Evolutionary conservation across 768 basidiomycete species (phyloP), one percentile per base, ranked within the genome.

Genomic region (Asterophora lycoperdoides): DNA sequence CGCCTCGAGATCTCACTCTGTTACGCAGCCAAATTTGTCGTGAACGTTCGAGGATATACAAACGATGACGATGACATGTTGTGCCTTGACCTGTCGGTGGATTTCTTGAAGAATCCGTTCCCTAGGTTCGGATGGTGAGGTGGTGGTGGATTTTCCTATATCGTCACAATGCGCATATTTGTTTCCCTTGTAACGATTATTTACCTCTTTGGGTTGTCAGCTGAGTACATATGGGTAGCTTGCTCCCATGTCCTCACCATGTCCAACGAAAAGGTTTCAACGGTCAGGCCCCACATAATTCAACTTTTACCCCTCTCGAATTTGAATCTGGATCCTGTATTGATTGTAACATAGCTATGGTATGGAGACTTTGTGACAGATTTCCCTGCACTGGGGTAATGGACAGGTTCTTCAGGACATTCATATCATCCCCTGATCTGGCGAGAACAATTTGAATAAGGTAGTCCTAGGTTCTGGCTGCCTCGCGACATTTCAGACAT

Each of bases 41-140:
- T 98, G 40, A 60, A 74, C 20, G 80, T 94, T 13, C 60, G 68
- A 1, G 93, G 81, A 1, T 90, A 77, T 62, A 91, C 87, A 0
- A 76, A 49, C 2, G 77, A 83, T 0, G 89, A 93, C 0, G 82
- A 84, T 0, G 78, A 83, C 45, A 68, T 95, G 76, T 53, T 92
- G 44, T 98, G 95, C 69, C 67, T 95, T 47, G 69, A 91, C 54
- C 72, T 99, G 39, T 74, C 73, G 47, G 82, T 93, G 38, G 78
- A 93, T 70, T 95, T 94, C 60, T 76, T 79, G 76, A 77, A 63
- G 57, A 59, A 51, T 30, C 69, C 62, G 20, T 73, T 69, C 53
- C 65, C 62, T 51, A 63, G 58, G 50, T 54, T 67, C 37, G 50
- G 46, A 28, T 71, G 64, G 64, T 71, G 60, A 48, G 44, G 28